A percentile compares a stretch with the other conserved stretches of the same genome.
Conservation (phyloP, 202 grass and related monocot genomes). For the Digitaria exilis region DNA sequence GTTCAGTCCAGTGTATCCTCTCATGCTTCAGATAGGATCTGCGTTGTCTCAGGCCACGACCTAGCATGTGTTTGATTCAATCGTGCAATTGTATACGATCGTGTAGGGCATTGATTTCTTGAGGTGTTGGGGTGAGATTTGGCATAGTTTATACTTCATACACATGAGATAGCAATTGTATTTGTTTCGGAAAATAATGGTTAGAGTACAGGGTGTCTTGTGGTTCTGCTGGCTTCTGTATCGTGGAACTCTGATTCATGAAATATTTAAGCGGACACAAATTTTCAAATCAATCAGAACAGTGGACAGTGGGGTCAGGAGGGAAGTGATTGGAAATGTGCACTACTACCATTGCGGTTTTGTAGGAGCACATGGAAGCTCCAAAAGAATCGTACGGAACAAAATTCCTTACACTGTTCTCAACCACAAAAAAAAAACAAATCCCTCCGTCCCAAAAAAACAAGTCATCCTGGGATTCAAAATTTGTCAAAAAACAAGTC, state of each 20-base stretch:
- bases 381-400: too few relatives aligned
- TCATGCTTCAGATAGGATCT: constrained; percentile 86
- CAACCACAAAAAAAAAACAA: too few relatives aligned
- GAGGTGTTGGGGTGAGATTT: background rate
- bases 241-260: constrained; percentile 25
- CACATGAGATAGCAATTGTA: constrained; percentile 42
- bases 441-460: too few relatives aligned
- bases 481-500: too few relatives aligned
- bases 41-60: constrained; percentile 46
- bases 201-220: constrained; percentile 29
- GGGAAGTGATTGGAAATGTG: background rate
- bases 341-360: background rate
- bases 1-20: constrained; percentile 80
- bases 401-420: too few relatives aligned
- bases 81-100: constrained; percentile 38
- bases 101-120: constrained; percentile 43
- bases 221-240: constrained; percentile 12
- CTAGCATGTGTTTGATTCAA: constrained; percentile 12
- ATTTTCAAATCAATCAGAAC: background rate
- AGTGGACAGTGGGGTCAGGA: background rate
- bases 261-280: background rate
- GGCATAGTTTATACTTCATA: constrained; percentile 47
- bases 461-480: too few relatives aligned
- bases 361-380: background rate
- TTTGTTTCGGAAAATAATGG: constrained; percentile 32